Base-by-base conservation (phyloP, 805 yeast species). In the Candida ulmi region DNA sequence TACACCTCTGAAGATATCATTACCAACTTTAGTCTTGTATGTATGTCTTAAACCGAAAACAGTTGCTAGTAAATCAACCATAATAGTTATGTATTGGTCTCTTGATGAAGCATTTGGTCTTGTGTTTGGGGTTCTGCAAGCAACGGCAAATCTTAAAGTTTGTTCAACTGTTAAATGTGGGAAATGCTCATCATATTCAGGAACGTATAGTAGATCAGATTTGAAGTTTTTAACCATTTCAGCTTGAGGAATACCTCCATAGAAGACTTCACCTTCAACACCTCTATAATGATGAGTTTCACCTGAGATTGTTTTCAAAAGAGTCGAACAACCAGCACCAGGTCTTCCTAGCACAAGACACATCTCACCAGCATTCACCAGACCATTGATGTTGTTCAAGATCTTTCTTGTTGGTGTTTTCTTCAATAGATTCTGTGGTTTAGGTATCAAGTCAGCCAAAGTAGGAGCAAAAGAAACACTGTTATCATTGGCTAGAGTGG, bases 281-380 rank as follows among this genome's bases (percentile, higher is more conserved):
- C 34, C 26, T 31, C 26, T 31, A 31, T 31, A 31, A 19, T 59
- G 60, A 43, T 63, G 61, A 17, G 72, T 71, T 46, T 76, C 78
- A 40, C 78, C 80, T 11, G 88, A 76, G 47, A 83, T 64, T 3
- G 83, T 71, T 49, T 79, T 78, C 55, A 83, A 64, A 35, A 83
- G 65, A 3, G 88, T 74, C 4, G 90, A 78, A 57, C 90, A 83
- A 35, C 93, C 93, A 21, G 91, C 81, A 50, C 91, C 88, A 2
- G 91, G 88, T 45, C 83, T 72, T 38, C 85, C 87, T 27, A 80
- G 59, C 6, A 83, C 88, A 36, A 83, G 63, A 25, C 78, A 69
- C 78, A 81, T 72, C 50, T 81, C 88, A 49, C 88, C 88, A 2
- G 83, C 74, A 39, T 68, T 63, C 11, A 77, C 75, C 17, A 66